Percentiles rank a stretch among this genome's conserved stretches.
Conservation (phyloP, 2,329 filamentous ascomycete species). For the Ascochyta clinopodiicola region DNA sequence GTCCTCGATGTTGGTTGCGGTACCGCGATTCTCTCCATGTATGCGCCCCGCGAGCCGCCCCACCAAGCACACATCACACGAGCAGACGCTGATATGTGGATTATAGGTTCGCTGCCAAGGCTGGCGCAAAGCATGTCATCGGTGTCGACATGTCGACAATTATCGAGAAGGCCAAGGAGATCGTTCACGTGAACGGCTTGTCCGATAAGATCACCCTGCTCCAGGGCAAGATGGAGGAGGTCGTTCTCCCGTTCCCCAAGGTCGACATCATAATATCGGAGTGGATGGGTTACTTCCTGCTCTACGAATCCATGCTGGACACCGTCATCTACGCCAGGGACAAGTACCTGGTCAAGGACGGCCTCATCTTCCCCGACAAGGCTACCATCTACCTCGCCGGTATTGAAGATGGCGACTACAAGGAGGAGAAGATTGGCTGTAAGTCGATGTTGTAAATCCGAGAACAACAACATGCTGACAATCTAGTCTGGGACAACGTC, state of each 20-base stretch:
- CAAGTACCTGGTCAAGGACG: constrained; percentile 83
- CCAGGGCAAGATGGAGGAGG: constrained; percentile 99
- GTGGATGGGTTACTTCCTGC: constrained; percentile 99
- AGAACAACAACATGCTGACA: constrained; percentile 1
- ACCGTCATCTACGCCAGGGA: constrained; percentile 97
- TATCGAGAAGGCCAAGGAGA: constrained; percentile 97
- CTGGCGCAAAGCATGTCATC: constrained; percentile 97
- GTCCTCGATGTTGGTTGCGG: constrained; percentile 98
- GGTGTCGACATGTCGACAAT: constrained; percentile 99
- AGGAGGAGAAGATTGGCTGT: constrained; percentile 99
- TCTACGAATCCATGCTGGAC: constrained; percentile 99
- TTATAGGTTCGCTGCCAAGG: constrained; percentile 90
- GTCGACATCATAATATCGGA: constrained; percentile 99
- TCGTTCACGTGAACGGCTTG: constrained; percentile 90
- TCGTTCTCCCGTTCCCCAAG: constrained; percentile 88
- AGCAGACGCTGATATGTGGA: constrained; percentile 28
- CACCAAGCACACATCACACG: constrained; percentile 17
- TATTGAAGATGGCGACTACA: constrained; percentile 99
- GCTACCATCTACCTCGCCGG: constrained; percentile 95
- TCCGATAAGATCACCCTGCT: constrained; percentile 95
- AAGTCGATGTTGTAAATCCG: background rate
- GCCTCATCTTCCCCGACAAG: constrained; percentile 98
- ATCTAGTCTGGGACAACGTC: constrained; percentile 95
- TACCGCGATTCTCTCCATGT: constrained; percentile 99
- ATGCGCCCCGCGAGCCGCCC: constrained; percentile 48